Evolutionary conservation across 805 yeast species (phyloP).

Genomic region (Kuraishia molischiana): DNA sequence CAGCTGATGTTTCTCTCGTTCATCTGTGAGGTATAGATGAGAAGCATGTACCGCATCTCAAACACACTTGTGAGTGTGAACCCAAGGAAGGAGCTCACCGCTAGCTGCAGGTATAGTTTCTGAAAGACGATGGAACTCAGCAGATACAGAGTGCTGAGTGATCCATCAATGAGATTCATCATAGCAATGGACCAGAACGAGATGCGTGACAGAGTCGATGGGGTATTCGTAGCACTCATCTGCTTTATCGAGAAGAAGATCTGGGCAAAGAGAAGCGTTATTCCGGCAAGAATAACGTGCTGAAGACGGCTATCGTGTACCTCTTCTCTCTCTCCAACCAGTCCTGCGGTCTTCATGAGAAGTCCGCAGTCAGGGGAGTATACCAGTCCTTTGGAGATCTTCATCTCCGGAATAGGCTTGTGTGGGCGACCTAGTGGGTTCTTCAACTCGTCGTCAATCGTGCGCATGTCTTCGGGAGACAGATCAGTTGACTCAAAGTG

Average conservation of each 20-base stretch:
- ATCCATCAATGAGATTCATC: constrained; percentile 61
- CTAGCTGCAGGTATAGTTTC: constrained; percentile 54
- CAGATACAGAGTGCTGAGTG: constrained; percentile 52
- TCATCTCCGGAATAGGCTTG: constrained; percentile 43
- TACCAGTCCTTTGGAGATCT: constrained; percentile 44
- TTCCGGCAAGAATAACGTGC: constrained; percentile 30
- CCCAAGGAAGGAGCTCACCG: constrained; percentile 59
- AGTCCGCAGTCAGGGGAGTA: constrained; percentile 91
- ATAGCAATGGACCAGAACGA: constrained; percentile 61
- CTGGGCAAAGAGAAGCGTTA: constrained; percentile 39
- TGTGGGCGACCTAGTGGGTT: constrained; percentile 78
- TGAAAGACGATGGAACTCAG: constrained; percentile 45
- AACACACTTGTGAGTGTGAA: constrained; percentile 64
- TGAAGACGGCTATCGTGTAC: constrained; percentile 27
- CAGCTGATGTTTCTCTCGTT: constrained; percentile 62
- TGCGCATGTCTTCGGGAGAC: constrained; percentile 38
- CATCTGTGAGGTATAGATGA: constrained; percentile 58
- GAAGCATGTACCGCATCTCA: constrained; percentile 64
- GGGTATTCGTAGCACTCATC: constrained; percentile 64
- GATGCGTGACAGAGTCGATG: constrained; percentile 67
- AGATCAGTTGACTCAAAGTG: constrained; percentile 58
- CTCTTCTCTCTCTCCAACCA: constrained; percentile 51
- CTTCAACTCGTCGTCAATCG: constrained; percentile 62
- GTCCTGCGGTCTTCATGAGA: constrained; percentile 26
- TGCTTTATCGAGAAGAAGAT: constrained; percentile 54